phyloP scores from a whole-genome alignment of 208 protist genomes.

The Endotrypanum monterogeii region DNA sequence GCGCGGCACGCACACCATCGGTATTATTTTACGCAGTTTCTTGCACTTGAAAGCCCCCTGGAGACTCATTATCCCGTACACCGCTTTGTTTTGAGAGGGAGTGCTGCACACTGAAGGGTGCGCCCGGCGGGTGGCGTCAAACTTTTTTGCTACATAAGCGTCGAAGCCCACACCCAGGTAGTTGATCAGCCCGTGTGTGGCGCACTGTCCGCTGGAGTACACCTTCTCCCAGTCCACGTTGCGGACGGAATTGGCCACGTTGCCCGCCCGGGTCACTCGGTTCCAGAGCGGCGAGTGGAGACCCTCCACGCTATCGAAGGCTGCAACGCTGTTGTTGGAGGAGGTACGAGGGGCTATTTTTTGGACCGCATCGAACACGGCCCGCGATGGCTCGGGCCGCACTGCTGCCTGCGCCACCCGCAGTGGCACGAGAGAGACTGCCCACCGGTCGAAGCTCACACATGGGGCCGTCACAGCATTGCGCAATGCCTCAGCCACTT shows the following conservation, averaged over 20 bases:
- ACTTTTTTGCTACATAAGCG: constrained; percentile 66
- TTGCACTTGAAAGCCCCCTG: constrained; percentile 42
- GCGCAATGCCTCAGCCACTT: constrained; percentile 45
- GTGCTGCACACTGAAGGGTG: constrained; percentile 64
- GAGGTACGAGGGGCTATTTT: background rate
- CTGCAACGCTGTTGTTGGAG: background rate
- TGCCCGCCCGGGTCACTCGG: background rate
- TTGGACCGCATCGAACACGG: background rate
- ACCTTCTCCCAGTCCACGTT: constrained; percentile 55
- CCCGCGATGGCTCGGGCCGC: constrained; percentile 5
- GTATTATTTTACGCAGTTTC: constrained; percentile 48
- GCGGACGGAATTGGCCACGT: constrained; percentile 36
- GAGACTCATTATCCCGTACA: constrained; percentile 72
- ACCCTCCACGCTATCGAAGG: background rate
- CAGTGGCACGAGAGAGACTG: constrained; percentile 56
- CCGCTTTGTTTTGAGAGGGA: constrained; percentile 69
- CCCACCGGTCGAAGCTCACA: constrained; percentile 83
- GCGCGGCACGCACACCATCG: constrained; percentile 62
- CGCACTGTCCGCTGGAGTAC: constrained; percentile 26
- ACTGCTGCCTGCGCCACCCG: constrained; percentile 38
- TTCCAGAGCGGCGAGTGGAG: constrained; percentile 4
- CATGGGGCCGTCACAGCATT: constrained; percentile 44
- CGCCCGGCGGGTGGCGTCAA: constrained; percentile 52
- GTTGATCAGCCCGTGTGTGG: constrained; percentile 64
- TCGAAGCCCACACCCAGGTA: constrained; percentile 87